phyloP scores from a whole-genome alignment of 176 grass and related monocot genomes.

The Pharus latifolius region DNA sequence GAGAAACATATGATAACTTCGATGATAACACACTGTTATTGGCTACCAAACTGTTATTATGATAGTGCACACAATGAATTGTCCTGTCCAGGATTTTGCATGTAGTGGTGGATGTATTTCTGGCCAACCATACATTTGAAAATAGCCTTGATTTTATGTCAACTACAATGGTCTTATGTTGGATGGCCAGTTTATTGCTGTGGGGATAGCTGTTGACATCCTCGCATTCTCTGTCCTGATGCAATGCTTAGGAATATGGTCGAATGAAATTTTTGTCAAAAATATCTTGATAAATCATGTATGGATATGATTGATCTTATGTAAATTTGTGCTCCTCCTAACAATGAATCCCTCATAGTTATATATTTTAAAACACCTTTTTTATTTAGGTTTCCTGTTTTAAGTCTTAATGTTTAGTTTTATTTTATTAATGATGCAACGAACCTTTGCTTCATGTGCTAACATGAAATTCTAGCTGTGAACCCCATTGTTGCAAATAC shows the following conservation, averaged over 20 bases:
- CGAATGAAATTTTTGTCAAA: neutral
- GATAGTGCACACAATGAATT: neutral
- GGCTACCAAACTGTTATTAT: neutral
- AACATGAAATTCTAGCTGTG: neutral
- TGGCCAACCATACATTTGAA: neutral
- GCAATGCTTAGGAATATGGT: neutral
- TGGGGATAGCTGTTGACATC: neutral
- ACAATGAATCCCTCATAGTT: neutral
- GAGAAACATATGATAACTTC: neutral
- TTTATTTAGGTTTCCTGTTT: neutral
- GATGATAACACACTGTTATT: neutral
- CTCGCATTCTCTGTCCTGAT: neutral
- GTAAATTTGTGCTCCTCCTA: too few relatives aligned
- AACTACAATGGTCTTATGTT: neutral
- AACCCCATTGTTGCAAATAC: neutral
- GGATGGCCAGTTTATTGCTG: neutral
- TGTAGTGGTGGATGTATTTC: neutral
- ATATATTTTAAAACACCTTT: neutral
- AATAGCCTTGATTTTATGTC: neutral
- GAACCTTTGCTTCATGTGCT: neutral
- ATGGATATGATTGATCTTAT: neutral
- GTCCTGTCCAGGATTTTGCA: neutral
- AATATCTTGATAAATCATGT: neutral
- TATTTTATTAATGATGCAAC: neutral
- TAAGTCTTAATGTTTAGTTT: neutral